Base-by-base conservation (phyloP, 2,329 filamentous ascomycete genomes). In the Paracoccidioides lutzii region DNA sequence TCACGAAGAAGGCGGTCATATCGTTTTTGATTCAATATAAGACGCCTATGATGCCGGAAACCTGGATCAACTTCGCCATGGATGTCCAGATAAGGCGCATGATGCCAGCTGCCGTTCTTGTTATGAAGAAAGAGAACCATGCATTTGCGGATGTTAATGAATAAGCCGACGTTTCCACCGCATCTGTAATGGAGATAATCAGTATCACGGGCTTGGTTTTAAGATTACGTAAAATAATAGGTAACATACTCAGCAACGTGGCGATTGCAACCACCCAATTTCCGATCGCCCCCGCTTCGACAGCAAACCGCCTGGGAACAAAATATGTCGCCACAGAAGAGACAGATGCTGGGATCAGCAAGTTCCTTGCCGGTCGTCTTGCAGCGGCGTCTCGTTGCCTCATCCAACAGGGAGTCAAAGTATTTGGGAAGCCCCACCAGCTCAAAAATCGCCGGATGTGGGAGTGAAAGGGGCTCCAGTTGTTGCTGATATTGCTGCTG, bases 71-170 rank as follows among this genome's bases (percentile, higher is more conserved):
- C 87, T 76, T 98, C 93, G 61, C 94, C 94, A 68, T 96, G 94
- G 67, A 88, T 87, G 71, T 98, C 93, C 60, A 97, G 85, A 70
- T 97, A 98, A 0, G 93, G 93, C 3, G 93, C 91, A 44, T 85
- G 81, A 60, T 85, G 84, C 75, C 87, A 98, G 32, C 87, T 90
- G 42, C 93, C 93, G 49, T 87, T 87, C 37, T 78, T 76, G 58
- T 85, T 82, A 72, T 95, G 90, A 55, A 95, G 76, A 70, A 95
- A 95, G 58, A 95, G 82, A 43, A 95, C 83, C 62, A 86, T 88
- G 74, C 94, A 97, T 75, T 97, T 97, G 62, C 93, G 87, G 63
- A 98, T 91, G 69, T 95, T 95, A 70, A 98, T 85, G 74, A 94
- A 97, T 38, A 96, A 76, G n/a, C 93, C 93, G 50, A 95, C 83